phyloP scores from a whole-genome alignment of 2,329 filamentous ascomycete genomes.

The Pezicula radicicola region DNA sequence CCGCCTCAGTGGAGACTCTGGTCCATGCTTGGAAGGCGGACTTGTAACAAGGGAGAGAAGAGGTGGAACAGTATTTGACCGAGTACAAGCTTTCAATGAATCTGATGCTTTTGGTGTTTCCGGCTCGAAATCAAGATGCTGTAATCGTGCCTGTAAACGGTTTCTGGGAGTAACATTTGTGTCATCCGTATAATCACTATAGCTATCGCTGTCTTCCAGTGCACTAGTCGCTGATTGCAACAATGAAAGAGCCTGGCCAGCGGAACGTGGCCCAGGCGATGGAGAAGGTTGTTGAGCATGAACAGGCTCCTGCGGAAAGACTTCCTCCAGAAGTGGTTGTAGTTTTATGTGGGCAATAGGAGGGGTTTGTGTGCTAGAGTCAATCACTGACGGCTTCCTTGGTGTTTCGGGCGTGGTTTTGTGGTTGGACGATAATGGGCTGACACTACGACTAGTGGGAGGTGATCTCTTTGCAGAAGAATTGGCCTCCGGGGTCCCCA shows the following conservation, averaged over 20 bases:
- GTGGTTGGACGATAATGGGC: neutral
- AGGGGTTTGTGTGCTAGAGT: too few species aligned
- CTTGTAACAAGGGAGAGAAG: conserved; percentile 40
- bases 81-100: conserved; percentile 27
- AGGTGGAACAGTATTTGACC: conserved; percentile 35
- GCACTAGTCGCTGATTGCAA: conserved; percentile 2
- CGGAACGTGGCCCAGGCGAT: neutral
- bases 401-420: too few species aligned
- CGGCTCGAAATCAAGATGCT: conserved; percentile 25
- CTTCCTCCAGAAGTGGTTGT: too few species aligned
- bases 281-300: too few species aligned
- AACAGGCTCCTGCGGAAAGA: too few species aligned
- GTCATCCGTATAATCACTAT: conserved; percentile 25
- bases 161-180: conserved; percentile 18
- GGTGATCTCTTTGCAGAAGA: neutral
- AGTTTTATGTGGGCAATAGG: too few species aligned
- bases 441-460: neutral
- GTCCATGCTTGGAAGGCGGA: conserved; percentile 34
- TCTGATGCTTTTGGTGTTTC: conserved; percentile 25
- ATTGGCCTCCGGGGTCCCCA: too few species aligned
- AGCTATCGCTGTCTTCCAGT: conserved; percentile 18
- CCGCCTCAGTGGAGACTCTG: conserved; percentile 15
- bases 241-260: conserved; percentile 5
- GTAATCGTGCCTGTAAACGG: conserved; percentile 24
- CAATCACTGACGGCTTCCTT: too few species aligned